Evolutionary conservation across 345 rosid genomes (phyloP).

Genomic region (Cardamine occulta): DNA sequence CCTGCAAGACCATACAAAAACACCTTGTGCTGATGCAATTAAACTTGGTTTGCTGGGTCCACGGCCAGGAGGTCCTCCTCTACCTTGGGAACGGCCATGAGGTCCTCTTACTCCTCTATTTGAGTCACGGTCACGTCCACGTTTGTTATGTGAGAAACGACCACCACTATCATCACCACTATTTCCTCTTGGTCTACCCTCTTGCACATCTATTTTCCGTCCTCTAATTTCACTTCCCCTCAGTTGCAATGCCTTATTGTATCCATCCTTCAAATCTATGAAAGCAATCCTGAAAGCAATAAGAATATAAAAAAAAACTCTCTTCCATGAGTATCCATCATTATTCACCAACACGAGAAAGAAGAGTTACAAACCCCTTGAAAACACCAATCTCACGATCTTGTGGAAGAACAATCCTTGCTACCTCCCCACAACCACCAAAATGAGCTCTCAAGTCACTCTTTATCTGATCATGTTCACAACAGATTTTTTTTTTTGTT

Average conservation of each 20-base stretch:
- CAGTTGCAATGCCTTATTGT: slow-evolving; percentile 65
- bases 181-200: slow-evolving; percentile 56
- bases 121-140: slow-evolving; percentile 6
- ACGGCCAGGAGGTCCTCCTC: neutral
- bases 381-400: slow-evolving; percentile 63
- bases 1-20: slow-evolving; percentile 42
- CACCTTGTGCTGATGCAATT: slow-evolving; percentile 34
- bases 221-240: slow-evolving; percentile 57
- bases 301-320: neutral
- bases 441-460: slow-evolving; percentile 59
- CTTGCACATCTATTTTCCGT: slow-evolving; percentile 51
- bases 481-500: slow-evolving; percentile 1
- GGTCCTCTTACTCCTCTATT: slow-evolving; percentile 35
- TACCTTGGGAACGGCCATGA: slow-evolving; percentile 31
- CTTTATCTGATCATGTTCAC: slow-evolving; percentile 58
- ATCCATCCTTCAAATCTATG: slow-evolving; percentile 56
- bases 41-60: slow-evolving; percentile 51
- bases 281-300: slow-evolving; percentile 63
- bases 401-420: slow-evolving; percentile 58
- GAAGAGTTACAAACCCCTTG: slow-evolving; percentile 63
- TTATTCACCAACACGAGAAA: neutral
- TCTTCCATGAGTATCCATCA: neutral
- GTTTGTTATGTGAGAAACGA: neutral
- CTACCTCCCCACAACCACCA: slow-evolving; percentile 65
- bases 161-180: slow-evolving; percentile 32